Percentiles rank a stretch among this genome's conserved stretches.
These are phyloP conservation scores for Fusarium scirpi DNA, from an alignment of 2,329 filamentous ascomycete species.

Conservation along the genomic window DNA sequence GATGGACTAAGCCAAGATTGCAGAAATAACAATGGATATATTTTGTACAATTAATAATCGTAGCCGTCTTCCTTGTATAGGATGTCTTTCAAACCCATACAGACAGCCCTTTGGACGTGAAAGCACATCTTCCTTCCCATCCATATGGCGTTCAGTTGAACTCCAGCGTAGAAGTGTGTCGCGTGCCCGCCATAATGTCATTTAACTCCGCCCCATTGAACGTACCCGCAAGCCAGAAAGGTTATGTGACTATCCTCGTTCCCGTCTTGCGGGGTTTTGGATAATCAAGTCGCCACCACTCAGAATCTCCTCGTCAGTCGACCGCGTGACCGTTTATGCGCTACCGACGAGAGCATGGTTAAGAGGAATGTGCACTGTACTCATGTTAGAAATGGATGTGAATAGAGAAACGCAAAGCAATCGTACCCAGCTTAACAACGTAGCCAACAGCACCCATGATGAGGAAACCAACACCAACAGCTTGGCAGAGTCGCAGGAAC, in stretches of 20 bases:
- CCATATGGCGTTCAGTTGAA: constrained; percentile 34
- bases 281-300: constrained; percentile 37
- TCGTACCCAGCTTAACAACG: constrained; percentile 75
- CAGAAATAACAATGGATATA: constrained; percentile 42
- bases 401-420: neutral
- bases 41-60: constrained; percentile 44
- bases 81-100: constrained; percentile 20
- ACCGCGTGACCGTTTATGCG: constrained; percentile 62
- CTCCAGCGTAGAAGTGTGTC: constrained; percentile 41
- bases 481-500: constrained; percentile 63
- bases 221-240: constrained; percentile 42
- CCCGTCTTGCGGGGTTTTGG: constrained; percentile 24
- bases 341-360: constrained; percentile 78
- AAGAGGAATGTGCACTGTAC: constrained; percentile 74
- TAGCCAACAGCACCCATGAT: constrained; percentile 79
- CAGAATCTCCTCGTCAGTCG: constrained; percentile 23
- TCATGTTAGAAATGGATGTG: constrained; percentile 17
- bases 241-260: constrained; percentile 36
- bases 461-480: constrained; percentile 76
- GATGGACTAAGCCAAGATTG: constrained; percentile 24
- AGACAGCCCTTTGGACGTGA: constrained; percentile 19
- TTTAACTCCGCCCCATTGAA: constrained; percentile 46
- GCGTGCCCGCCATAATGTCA: constrained; percentile 46
- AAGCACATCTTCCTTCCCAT: constrained; percentile 26
- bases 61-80: constrained; percentile 10